Evolutionary conservation across 2,329 filamentous ascomycete species (phyloP).

Genomic region (Beauveria medogensis): DNA sequence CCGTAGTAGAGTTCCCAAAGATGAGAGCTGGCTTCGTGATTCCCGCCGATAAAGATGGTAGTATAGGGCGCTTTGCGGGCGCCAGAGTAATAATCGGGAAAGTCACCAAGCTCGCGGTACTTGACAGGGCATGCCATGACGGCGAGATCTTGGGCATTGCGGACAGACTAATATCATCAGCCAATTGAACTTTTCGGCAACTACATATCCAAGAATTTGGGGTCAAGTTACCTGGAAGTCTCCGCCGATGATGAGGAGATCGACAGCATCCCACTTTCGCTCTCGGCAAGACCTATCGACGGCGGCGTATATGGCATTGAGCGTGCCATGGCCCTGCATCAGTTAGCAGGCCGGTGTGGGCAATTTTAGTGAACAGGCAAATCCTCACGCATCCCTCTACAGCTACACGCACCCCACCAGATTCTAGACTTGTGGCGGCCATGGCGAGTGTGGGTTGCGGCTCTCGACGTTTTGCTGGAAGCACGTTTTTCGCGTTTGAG

Average conservation of each 20-base stretch:
- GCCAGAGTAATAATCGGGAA: slow-evolving; percentile 89
- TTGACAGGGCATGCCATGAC: slow-evolving; percentile 86
- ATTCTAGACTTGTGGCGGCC: slow-evolving; percentile 25
- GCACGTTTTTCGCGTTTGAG: background rate
- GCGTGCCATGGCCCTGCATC: slow-evolving; percentile 73
- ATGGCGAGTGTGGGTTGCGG: slow-evolving; percentile 16
- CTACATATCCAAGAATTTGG: background rate
- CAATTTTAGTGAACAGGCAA: background rate
- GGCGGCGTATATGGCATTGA: slow-evolving; percentile 84
- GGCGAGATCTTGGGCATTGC: slow-evolving; percentile 79
- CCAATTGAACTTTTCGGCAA: slow-evolving; percentile 5
- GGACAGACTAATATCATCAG: slow-evolving; percentile 53
- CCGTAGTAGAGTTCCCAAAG: slow-evolving; percentile 92
- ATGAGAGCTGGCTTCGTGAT: slow-evolving; percentile 89
- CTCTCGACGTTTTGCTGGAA: background rate
- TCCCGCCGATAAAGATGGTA: slow-evolving; percentile 88
- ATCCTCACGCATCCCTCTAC: slow-evolving; percentile 75
- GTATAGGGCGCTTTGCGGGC: slow-evolving; percentile 69
- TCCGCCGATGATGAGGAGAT: slow-evolving; percentile 88
- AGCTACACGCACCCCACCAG: slow-evolving; percentile 61
- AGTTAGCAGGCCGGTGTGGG: background rate
- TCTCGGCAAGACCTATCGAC: slow-evolving; percentile 59
- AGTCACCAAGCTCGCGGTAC: slow-evolving; percentile 83
- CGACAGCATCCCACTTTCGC: slow-evolving; percentile 72
- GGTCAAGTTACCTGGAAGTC: slow-evolving; percentile 68